These are phyloP conservation scores for Aspergillus aculeatinus DNA, from an alignment of 2,329 filamentous ascomycete species.

Conservation along the genomic window DNA sequence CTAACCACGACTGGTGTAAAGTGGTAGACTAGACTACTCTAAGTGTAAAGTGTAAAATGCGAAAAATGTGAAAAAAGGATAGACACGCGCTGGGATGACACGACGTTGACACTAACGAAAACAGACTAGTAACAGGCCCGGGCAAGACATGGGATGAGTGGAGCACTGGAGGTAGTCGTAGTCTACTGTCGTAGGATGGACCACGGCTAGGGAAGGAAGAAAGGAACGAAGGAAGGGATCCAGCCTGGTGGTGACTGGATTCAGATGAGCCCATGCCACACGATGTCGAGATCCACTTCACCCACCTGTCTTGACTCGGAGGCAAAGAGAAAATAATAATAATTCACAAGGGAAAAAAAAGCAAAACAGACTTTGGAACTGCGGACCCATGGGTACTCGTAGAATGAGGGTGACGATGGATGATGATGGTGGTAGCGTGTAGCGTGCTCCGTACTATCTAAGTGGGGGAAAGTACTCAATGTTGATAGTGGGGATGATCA, in stretches of 20 bases:
- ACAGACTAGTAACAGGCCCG: conserved; percentile 22
- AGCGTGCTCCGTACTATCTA: background rate
- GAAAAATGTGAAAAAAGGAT: background rate
- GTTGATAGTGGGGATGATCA: conserved; percentile 20
- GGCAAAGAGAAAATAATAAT: background rate
- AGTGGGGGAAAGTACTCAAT: conserved; percentile 10
- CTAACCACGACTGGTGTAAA: background rate
- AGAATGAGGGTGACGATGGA: background rate
- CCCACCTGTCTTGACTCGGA: conserved; percentile 12
- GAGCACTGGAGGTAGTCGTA: conserved; percentile 9
- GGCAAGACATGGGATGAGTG: conserved; percentile 14
- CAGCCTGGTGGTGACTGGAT: conserved; percentile 13
- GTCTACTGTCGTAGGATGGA: conserved; percentile 6
- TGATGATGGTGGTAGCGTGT: conserved; percentile 5
- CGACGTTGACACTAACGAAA: conserved; percentile 41
- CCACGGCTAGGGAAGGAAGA: conserved; percentile 7
- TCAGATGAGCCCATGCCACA: conserved; percentile 22
- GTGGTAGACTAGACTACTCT: no score
- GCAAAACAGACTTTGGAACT: background rate
- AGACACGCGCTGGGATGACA: conserved; percentile 37
- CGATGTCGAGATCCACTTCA: conserved; percentile 14
- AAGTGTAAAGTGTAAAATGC: background rate
- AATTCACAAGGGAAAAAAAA: no score
- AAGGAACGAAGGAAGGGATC: conserved; percentile 16
- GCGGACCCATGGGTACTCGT: conserved; percentile 3